Conservation (phyloP, 2,329 filamentous ascomycete genomes). For the Akanthomyces uredinophilus region DNA sequence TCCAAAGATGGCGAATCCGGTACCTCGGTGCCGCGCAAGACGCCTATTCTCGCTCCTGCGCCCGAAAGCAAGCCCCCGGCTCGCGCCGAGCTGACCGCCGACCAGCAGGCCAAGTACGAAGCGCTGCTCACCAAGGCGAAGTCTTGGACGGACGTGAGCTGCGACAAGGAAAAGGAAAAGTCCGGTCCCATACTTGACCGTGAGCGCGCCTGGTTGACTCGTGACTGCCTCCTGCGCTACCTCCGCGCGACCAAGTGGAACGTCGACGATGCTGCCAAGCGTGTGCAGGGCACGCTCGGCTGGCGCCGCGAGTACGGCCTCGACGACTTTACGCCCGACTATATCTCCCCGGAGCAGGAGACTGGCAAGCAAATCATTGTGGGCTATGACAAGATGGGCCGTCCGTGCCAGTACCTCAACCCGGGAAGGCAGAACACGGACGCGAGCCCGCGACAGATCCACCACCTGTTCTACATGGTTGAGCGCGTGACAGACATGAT, state of each 20-base stretch:
- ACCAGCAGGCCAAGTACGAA: slow-evolving; percentile 79
- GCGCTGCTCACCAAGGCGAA: slow-evolving; percentile 66
- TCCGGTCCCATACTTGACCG: slow-evolving; percentile 65
- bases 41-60: slow-evolving; percentile 54
- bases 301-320: slow-evolving; percentile 92
- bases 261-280: slow-evolving; percentile 66
- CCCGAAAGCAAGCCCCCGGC: slow-evolving; percentile 53
- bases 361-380: slow-evolving; percentile 91
- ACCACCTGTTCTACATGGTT: slow-evolving; percentile 94
- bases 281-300: slow-evolving; percentile 72
- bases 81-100: slow-evolving; percentile 59
- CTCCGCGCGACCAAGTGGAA: slow-evolving; percentile 92
- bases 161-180: slow-evolving; percentile 52
- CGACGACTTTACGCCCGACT: slow-evolving; percentile 71
- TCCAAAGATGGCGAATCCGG: background rate
- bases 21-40: slow-evolving; percentile 32
- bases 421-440: slow-evolving; percentile 92
- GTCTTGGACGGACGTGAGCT: slow-evolving; percentile 61
- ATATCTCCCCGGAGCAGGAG: slow-evolving; percentile 90
- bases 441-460: slow-evolving; percentile 75
- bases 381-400: slow-evolving; percentile 77
- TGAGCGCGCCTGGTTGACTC: slow-evolving; percentile 86
- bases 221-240: slow-evolving; percentile 88
- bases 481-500: slow-evolving; percentile 86
- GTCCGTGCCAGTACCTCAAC: slow-evolving; percentile 88